phyloP scores from a whole-genome alignment of 495 filamentous ascomycete species.

The Bacidia rubella region DNA sequence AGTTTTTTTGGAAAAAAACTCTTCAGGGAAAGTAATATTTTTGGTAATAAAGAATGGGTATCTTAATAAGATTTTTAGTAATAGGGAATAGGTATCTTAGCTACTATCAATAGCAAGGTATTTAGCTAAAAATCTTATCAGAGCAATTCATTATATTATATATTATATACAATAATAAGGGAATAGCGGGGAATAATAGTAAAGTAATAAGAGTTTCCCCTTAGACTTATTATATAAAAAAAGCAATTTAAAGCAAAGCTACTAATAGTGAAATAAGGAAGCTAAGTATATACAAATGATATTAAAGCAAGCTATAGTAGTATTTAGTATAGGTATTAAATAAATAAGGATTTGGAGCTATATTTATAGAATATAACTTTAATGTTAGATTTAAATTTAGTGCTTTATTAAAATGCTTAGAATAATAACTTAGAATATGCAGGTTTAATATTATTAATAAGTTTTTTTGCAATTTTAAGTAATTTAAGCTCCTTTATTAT shows the following conservation, averaged over 20 bases:
- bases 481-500: no score
- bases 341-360: not conserved
- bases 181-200: no score
- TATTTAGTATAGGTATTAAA: no score
- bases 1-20: not conserved
- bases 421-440: no score
- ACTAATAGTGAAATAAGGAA: not conserved
- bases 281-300: no score
- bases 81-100: not conserved
- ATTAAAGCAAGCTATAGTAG: no score
- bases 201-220: no score
- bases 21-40: not conserved
- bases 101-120: not conserved
- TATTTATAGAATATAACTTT: not conserved
- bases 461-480: no score
- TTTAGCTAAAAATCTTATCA: not conserved
- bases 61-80: constrained; percentile 4
- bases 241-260: no score
- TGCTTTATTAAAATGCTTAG: not conserved
- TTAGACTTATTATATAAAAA: no score
- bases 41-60: not conserved
- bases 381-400: not conserved
- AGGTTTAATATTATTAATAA: no score
- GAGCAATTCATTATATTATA: not conserved
- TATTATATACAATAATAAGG: no score